Evolutionary conservation across 1,284 basidiomycete genomes (phyloP).

Genomic region (Melanopsichium pennsylvanicum): DNA sequence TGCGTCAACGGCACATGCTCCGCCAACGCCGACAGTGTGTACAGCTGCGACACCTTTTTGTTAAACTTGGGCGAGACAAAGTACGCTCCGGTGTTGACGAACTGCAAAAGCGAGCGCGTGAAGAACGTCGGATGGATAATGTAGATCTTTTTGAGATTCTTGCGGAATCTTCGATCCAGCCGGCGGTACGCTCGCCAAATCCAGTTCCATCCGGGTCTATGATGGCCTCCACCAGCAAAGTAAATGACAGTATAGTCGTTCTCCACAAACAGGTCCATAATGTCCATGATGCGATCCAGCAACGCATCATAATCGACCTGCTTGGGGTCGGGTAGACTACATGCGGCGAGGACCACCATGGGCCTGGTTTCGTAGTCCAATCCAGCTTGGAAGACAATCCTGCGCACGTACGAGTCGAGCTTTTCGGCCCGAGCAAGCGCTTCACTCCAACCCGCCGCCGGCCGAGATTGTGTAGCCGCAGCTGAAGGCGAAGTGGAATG

Average conservation of each 20-base stretch:
- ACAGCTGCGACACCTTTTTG: slow-evolving; percentile 78
- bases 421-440: slow-evolving; percentile 42
- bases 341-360: slow-evolving; percentile 81
- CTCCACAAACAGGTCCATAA: slow-evolving; percentile 68
- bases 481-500: neutral
- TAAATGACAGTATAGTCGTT: slow-evolving; percentile 86
- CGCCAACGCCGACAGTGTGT: slow-evolving; percentile 78
- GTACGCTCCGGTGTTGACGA: slow-evolving; percentile 82
- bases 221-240: slow-evolving; percentile 78
- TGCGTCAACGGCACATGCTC: slow-evolving; percentile 79
- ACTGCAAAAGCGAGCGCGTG: slow-evolving; percentile 73
- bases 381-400: slow-evolving; percentile 83
- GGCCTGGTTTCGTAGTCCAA: slow-evolving; percentile 88
- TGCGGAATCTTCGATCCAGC: slow-evolving; percentile 71
- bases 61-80: slow-evolving; percentile 90
- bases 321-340: slow-evolving; percentile 75
- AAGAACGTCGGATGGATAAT: slow-evolving; percentile 87
- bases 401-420: slow-evolving; percentile 72
- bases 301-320: slow-evolving; percentile 79
- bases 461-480: slow-evolving; percentile 10
- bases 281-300: slow-evolving; percentile 68
- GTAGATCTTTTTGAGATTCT: slow-evolving; percentile 84
- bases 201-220: slow-evolving; percentile 85
- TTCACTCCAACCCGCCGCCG: slow-evolving; percentile 61
- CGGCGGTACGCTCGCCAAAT: slow-evolving; percentile 80